Conservation (phyloP, 768 basidiomycete genomes). For the Scleroderma bovista region DNA sequence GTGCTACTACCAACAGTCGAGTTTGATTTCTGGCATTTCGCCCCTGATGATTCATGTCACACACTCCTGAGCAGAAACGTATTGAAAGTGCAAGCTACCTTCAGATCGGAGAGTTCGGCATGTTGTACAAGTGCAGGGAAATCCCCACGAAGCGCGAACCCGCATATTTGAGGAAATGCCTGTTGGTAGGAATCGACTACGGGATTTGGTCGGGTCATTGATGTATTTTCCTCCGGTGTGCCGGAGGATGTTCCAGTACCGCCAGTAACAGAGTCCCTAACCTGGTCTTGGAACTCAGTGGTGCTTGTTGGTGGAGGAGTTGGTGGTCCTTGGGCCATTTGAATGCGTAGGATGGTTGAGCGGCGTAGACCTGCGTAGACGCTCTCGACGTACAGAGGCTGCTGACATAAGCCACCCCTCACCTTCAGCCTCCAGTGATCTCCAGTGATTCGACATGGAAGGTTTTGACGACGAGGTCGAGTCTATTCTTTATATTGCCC, state of each 20-base stretch:
- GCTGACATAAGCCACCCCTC: conserved; percentile 20
- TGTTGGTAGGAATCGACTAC: conserved; percentile 36
- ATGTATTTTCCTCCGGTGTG: conserved; percentile 5
- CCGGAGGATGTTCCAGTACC: neutral
- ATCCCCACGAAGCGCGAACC: conserved; percentile 41
- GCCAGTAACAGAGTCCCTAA: conserved; percentile 22
- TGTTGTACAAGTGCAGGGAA: conserved; percentile 37
- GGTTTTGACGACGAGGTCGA: conserved; percentile 73
- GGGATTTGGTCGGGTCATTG: conserved; percentile 10
- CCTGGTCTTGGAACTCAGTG: conserved; percentile 51
- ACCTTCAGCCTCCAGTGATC: neutral
- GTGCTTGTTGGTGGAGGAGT: conserved; percentile 59
- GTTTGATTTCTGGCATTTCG: conserved; percentile 35
- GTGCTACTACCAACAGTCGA: conserved; percentile 49
- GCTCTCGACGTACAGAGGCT: neutral
- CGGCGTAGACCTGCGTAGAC: too few species aligned
- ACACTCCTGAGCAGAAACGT: neutral
- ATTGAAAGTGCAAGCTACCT: conserved; percentile 33
- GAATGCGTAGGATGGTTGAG: too few species aligned
- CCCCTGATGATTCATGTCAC: conserved; percentile 21
- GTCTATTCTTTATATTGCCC: conserved; percentile 83
- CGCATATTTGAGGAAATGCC: conserved; percentile 39
- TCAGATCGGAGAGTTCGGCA: conserved; percentile 51
- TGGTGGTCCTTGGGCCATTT: conserved; percentile 54
- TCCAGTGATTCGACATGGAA: conserved; percentile 46